Evolutionary conservation across 495 filamentous ascomycete genomes (phyloP).

Genomic region (Trichocladium uniseriatum): DNA sequence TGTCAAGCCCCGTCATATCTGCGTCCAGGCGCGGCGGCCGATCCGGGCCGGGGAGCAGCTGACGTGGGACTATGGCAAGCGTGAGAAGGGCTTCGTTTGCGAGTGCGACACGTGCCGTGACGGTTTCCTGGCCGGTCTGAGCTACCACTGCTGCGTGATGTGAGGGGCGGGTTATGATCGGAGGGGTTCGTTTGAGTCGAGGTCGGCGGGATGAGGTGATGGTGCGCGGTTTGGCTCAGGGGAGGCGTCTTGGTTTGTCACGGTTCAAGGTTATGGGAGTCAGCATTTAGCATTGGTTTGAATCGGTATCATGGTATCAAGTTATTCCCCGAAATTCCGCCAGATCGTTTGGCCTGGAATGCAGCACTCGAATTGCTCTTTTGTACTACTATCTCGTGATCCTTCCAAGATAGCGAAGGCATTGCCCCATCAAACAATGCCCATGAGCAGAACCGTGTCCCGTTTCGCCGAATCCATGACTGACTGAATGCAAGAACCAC

Average conservation of each 20-base stretch:
- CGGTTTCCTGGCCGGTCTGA: not conserved
- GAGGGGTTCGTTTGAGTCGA: too few relatives aligned
- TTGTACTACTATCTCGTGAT: slow-evolving; percentile 24
- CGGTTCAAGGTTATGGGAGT: not conserved
- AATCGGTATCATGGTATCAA: not conserved
- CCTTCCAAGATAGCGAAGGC: slow-evolving; percentile 24
- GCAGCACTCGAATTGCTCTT: slow-evolving; percentile 23
- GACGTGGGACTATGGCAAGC: slow-evolving; percentile 22
- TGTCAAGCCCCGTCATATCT: slow-evolving; percentile 13
- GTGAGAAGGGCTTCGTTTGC: slow-evolving; percentile 17
- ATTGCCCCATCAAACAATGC: slow-evolving; percentile 24
- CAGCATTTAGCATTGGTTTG: too few relatives aligned
- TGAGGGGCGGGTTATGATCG: not conserved
- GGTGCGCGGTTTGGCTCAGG: too few relatives aligned
- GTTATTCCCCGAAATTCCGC: not conserved
- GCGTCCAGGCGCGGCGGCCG: slow-evolving; percentile 18
- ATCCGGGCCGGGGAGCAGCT: slow-evolving; percentile 24
- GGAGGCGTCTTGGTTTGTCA: too few relatives aligned
- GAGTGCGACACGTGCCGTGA: slow-evolving; percentile 15
- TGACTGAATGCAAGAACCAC: slow-evolving; percentile 36
- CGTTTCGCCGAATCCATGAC: slow-evolving; percentile 34
- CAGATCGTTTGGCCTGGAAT: slow-evolving; percentile 10
- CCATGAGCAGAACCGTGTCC: slow-evolving; percentile 30
- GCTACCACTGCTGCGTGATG: slow-evolving; percentile 7
- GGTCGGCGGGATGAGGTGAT: too few relatives aligned